Base-by-base conservation (phyloP, 345 rosid species). In the Psidium guajava region DNA sequence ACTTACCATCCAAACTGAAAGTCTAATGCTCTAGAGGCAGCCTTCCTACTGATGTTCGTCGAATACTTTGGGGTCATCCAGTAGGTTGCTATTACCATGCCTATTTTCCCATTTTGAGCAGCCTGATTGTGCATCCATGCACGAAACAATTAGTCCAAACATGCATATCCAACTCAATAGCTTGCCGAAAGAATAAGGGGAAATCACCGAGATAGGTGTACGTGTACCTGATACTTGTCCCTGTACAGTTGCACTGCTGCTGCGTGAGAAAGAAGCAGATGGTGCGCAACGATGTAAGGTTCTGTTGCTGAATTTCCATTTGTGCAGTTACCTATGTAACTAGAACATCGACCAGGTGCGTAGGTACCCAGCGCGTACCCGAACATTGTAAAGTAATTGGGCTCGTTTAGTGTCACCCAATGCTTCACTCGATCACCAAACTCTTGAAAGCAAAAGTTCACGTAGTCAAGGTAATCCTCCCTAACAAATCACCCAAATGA, bases 221-320 rank as follows among this genome's bases (percentile, higher is more conserved):
- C 4, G 51, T 69, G 1, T 20, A 91, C 93, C 91, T 90, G 92
- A 40, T 92, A 90, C 24, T 89, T 89, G n/a, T 85, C 22, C 83
- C 69, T 86, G 57, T 92, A 92, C 27, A 90, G 74, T 59, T 85
- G 54, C 36, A 82, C 91, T 1, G 90, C 90, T 18, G 82, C 58
- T 1, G 92, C 92, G 54, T 91, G 92, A 24, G 90, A 87, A 20
- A 92, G 91, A 75, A 92, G 73, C 85, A 90, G 28, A 81, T 91
- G 51, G 83, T 92, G 92, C 1, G 86, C 86, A 2, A 86, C 92
- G 5, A 84, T 15, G 86, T 90, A 92, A 3, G 93, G 94, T 83
- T 92, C 91, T 0, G 91, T 90, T 6, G 88, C 90, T 3, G 93
- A 91, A 57, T 92, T 82, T 2, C 94, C 92, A 1, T 42, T 57